Evolutionary conservation across 495 filamentous ascomycete species (phyloP).

Genomic region (Xylaria acuta): DNA sequence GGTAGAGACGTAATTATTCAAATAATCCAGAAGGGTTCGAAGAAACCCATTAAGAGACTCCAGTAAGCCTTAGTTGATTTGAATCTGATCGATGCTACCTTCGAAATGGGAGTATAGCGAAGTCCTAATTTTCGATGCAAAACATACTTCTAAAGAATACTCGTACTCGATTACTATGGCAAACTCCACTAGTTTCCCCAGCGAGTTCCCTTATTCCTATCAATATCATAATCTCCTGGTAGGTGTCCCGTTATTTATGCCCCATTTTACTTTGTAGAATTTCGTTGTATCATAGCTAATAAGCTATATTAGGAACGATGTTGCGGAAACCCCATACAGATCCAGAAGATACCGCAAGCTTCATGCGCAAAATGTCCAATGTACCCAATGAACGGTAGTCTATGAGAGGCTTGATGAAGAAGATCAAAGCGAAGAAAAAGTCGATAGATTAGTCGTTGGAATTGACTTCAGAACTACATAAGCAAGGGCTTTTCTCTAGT

Average conservation of each 20-base stretch:
- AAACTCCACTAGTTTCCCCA: no score
- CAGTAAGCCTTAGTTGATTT: not conserved
- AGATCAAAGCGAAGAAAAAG: slow-evolving; percentile 1
- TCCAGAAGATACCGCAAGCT: not conserved
- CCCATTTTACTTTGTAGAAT: not conserved
- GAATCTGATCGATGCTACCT: not conserved
- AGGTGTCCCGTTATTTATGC: not conserved
- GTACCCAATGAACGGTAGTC: slow-evolving; percentile 2
- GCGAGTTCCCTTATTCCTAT: not conserved
- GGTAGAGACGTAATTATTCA: not conserved
- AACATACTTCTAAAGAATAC: no score
- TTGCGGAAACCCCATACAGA: not conserved
- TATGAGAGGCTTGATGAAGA: not conserved
- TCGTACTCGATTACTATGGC: no score
- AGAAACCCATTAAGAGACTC: not conserved
- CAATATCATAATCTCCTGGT: not conserved
- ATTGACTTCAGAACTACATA: slow-evolving; percentile 2
- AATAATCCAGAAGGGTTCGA: not conserved
- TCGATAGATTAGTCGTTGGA: slow-evolving; percentile 3
- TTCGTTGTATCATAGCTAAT: not conserved
- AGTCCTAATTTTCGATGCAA: no score
- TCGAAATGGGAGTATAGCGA: not conserved
- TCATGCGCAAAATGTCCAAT: slow-evolving; percentile 1
- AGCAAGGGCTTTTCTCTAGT: not conserved
- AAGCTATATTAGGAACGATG: not conserved